Percentiles rank a stretch among this genome's conserved stretches.
These are phyloP conservation scores for Aspergillus mulundensis DNA, from an alignment of 495 filamentous ascomycete genomes.

Conservation along the genomic window DNA sequence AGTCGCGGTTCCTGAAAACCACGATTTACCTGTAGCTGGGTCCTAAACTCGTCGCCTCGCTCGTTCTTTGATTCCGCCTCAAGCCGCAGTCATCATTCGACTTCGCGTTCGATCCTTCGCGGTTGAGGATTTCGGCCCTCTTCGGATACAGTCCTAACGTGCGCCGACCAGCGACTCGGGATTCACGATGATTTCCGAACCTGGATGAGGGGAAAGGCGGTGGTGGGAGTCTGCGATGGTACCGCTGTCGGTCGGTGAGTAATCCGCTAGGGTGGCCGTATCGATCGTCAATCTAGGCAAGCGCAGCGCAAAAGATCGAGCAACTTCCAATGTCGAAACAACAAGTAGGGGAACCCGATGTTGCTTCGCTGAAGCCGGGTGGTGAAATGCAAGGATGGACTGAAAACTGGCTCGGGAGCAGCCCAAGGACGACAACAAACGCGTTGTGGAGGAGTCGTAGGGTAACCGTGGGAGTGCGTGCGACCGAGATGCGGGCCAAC, in stretches of 20 bases:
- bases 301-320: background rate
- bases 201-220: constrained; percentile 7
- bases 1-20: constrained; percentile 21
- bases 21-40: constrained; percentile 27
- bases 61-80: constrained; percentile 20
- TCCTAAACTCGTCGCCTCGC: constrained; percentile 26
- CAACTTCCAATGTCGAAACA: background rate
- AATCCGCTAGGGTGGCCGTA: constrained; percentile 5
- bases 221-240: background rate
- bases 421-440: constrained; percentile 20
- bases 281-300: constrained; percentile 5
- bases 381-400: background rate
- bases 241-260: constrained; percentile 9
- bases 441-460: constrained; percentile 18
- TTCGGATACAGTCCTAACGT: constrained; percentile 7
- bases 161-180: constrained; percentile 38
- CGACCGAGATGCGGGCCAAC: constrained; percentile 21
- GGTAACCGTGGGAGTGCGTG: constrained; percentile 17
- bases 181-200: constrained; percentile 12
- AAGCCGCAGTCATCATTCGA: constrained; percentile 35
- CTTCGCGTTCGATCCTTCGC: constrained; percentile 7
- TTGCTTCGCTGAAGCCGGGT: background rate
- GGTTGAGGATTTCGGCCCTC: background rate
- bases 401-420: constrained; percentile 8
- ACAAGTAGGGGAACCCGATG: background rate